These are phyloP conservation scores for Fonsecaea multimorphosa DNA, from an alignment of 2,329 filamentous ascomycete genomes.

Conservation along the genomic window DNA sequence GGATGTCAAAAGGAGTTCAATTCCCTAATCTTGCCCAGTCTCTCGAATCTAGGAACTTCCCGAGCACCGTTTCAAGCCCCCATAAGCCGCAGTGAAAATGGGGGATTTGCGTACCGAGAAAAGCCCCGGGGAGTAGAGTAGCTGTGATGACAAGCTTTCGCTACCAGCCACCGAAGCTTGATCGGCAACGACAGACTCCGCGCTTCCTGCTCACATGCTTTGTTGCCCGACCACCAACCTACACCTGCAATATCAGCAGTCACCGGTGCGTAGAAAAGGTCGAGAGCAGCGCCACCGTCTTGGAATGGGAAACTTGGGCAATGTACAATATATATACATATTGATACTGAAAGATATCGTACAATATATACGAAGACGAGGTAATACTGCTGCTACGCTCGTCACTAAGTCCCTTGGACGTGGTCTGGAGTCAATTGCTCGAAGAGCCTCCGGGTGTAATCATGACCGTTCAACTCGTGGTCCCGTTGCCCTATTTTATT, in stretches of 20 bases:
- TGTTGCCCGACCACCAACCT: not conserved
- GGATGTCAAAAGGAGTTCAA: not conserved
- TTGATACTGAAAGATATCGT: not conserved
- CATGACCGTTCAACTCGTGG: conserved; percentile 1
- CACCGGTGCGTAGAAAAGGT: not conserved
- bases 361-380: not conserved
- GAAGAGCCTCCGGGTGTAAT: not conserved
- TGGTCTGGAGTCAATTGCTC: not conserved
- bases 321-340: not conserved
- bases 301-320: not conserved
- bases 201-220: not conserved
- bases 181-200: not conserved
- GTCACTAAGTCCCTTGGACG: not conserved
- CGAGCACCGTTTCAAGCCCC: not conserved
- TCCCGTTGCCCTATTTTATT: not conserved
- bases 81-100: conserved; percentile 1
- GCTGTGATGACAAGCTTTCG: not conserved
- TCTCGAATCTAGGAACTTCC: not conserved
- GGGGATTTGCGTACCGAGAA: not conserved
- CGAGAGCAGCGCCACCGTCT: not conserved
- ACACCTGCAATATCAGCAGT: not conserved
- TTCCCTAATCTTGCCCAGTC: not conserved
- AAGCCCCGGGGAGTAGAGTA: not conserved
- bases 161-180: not conserved
- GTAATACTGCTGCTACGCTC: not conserved